Conservation (phyloP, 805 yeast genomes). For the Candida gorgasii region DNA sequence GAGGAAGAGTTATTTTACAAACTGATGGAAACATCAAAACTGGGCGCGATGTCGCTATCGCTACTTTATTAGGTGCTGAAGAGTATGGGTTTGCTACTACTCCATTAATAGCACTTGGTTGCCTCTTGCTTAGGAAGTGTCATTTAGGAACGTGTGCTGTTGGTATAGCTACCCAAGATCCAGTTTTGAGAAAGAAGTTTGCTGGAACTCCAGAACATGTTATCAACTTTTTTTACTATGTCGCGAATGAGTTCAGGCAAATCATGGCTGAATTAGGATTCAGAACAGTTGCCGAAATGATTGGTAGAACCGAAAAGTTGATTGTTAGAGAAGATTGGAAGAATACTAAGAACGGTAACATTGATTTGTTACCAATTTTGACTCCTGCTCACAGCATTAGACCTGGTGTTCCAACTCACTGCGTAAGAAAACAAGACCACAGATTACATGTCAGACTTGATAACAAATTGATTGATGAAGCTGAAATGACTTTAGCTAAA, state of each 20-base stretch:
- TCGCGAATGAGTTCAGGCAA: constrained; percentile 86
- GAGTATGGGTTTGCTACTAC: constrained; percentile 98
- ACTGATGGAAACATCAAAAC: constrained; percentile 99
- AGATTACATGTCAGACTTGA: constrained; percentile 89
- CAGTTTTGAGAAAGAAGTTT: constrained; percentile 86
- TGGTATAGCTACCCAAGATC: constrained; percentile 98
- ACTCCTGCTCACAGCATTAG: constrained; percentile 96
- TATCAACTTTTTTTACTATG: constrained; percentile 93
- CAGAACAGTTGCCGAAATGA: constrained; percentile 96
- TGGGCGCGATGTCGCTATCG: constrained; percentile 95
- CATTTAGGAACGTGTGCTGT: constrained; percentile 95
- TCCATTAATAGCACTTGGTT: constrained; percentile 95
- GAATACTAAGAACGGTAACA: constrained; percentile 85
- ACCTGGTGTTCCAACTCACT: constrained; percentile 94
- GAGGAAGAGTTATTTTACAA: constrained; percentile 94
- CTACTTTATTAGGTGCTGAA: constrained; percentile 95
- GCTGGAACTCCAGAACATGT: constrained; percentile 98
- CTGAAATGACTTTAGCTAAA: constrained; percentile 91
- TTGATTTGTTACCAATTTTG: constrained; percentile 88
- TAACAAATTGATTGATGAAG: constrained; percentile 93
- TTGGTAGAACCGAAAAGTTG: constrained; percentile 93
- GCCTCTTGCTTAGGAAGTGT: constrained; percentile 88
- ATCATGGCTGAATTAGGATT: constrained; percentile 95
- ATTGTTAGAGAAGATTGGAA: constrained; percentile 81
- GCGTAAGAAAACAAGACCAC: constrained; percentile 92